phyloP scores from a whole-genome alignment of 495 filamentous ascomycete species.

The Talaromyces wortmannii region DNA sequence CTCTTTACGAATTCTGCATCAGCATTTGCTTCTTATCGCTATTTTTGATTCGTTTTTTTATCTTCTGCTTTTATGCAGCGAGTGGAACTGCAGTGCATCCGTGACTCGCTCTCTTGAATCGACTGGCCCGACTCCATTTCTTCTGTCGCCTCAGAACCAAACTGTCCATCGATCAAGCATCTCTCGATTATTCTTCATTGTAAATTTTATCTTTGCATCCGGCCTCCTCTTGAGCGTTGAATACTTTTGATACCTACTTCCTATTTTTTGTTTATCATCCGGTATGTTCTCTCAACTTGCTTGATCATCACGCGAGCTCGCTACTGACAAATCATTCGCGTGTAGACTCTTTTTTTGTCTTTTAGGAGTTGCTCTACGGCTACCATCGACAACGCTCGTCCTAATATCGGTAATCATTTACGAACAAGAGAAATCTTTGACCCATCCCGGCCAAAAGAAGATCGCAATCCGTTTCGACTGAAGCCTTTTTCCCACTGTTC shows the following conservation, averaged over 20 bases:
- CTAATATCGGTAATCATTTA: not conserved
- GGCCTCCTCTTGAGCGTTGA: not conserved
- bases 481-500: not conserved
- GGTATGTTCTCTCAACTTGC: not conserved
- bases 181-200: not conserved
- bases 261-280: not conserved
- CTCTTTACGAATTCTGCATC: not conserved
- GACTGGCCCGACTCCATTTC: not conserved
- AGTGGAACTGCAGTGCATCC: slow-evolving; percentile 40
- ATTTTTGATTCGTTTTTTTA: not conserved
- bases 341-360: not conserved
- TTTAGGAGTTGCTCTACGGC: not conserved
- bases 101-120: slow-evolving; percentile 8
- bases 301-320: not conserved
- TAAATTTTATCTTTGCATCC: slow-evolving; percentile 2
- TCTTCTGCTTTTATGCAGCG: slow-evolving; percentile 19
- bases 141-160: not conserved
- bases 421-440: not conserved
- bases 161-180: not conserved
- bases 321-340: not conserved
- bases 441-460: not conserved
- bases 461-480: not conserved
- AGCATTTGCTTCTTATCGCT: not conserved
- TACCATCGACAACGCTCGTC: not conserved
- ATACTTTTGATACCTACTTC: not conserved